phyloP scores from a whole-genome alignment of 768 basidiomycete genomes.

The Amanita pseudoporphyria region DNA sequence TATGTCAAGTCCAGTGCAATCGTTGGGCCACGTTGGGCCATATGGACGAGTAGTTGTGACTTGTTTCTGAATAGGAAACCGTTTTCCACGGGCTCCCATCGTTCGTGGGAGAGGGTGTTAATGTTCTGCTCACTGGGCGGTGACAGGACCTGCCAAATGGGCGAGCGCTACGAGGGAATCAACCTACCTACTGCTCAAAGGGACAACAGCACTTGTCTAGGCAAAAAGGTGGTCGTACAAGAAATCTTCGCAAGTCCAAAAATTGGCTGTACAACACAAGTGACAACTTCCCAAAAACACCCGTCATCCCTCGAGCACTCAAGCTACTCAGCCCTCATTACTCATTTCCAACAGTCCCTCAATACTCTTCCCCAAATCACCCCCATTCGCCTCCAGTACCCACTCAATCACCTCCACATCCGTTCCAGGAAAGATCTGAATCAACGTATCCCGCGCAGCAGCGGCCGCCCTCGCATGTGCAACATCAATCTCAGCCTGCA shows the following conservation, averaged over 20 bases:
- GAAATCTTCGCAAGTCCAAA: too few species aligned
- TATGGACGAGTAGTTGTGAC: background rate
- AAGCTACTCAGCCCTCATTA: slow-evolving; percentile 22
- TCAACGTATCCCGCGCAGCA: slow-evolving; percentile 66
- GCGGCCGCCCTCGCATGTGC: slow-evolving; percentile 66
- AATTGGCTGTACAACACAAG: too few species aligned
- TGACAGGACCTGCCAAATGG: too few species aligned
- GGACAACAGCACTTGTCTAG: too few species aligned
- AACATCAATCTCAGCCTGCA: slow-evolving; percentile 70
- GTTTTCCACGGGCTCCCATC: too few species aligned
- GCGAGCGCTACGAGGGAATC: too few species aligned
- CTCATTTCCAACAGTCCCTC: slow-evolving; percentile 77
- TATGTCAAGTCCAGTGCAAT: background rate
- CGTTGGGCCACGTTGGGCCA: background rate
- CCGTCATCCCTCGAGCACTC: too few species aligned
- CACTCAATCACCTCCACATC: slow-evolving; percentile 81
- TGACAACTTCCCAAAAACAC: too few species aligned
- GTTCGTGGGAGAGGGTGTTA: too few species aligned
- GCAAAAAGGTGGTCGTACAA: too few species aligned
- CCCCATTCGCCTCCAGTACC: slow-evolving; percentile 84
- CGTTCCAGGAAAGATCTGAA: slow-evolving; percentile 81
- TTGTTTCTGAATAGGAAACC: background rate
- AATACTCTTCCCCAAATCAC: slow-evolving; percentile 85
- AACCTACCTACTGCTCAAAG: too few species aligned
- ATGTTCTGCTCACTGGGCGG: too few species aligned